Base-by-base conservation (phyloP, 2,329 filamentous ascomycete genomes). In the Penicillium griseofulvum region DNA sequence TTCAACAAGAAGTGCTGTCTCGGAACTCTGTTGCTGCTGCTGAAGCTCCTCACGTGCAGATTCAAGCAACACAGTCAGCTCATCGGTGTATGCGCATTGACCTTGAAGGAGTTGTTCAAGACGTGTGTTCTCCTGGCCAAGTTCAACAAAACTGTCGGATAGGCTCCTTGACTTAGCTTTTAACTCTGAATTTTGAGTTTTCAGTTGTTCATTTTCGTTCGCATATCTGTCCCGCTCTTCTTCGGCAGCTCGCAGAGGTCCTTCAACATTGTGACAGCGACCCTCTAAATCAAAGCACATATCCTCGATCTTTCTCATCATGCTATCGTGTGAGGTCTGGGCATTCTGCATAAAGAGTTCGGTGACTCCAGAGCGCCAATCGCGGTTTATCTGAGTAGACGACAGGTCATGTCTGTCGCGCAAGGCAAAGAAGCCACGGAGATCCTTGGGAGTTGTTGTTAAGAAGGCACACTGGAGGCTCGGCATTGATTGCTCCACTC, bases 241-340 rank as follows among this genome's bases (percentile, higher is more conserved):
- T 43, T 67, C 65, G 6, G 63, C 80, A 16, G 71, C 68, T 5
- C 75, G 74, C 12, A 86, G 70, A 6, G 83, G 83, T 46, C 74
- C 74, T 67, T 86, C 83, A 2, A 81, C 74, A 31, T 76, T 76
- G 33, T 80, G 75, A 62, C 83, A 86, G 8, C 83, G 78, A 10
- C 69, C 70, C 61, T 86, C 83, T 1, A 86, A 71, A 53, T 84
- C 81, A 24, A 77, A 74, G 62, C 83, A 85, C 12, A 82, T 78
- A 33, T 80, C 75, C 16, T 78, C 74, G 16, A 86, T 77, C 19
- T 79, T 74, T 10, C 74, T 71, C 28, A 81, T 66, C 9, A 85
- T 69, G 2, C 68, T 70, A n/a, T 80, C 73, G 8, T 80, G 72
- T 31, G 80, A 77, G 26, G 73, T 69, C 14, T 68, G 70, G 14